Percentiles rank a stretch among this genome's conserved stretches.
phyloP scores from a whole-genome alignment of 371 early-diverging fungal species.

The Rhizopus arrhizus region DNA sequence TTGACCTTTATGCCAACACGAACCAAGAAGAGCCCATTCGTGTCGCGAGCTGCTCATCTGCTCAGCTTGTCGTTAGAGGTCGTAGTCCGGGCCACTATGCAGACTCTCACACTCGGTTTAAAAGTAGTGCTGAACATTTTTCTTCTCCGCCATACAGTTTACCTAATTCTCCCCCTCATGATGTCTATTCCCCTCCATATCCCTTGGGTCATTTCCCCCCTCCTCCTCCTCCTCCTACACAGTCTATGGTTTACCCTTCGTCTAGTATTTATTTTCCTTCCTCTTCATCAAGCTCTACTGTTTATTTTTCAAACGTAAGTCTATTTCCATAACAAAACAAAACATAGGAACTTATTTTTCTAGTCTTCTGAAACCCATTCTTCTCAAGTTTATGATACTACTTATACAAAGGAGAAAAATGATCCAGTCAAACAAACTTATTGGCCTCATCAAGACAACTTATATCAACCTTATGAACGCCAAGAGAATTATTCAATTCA shows the following conservation, averaged over 20 bases:
- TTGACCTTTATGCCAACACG: slow-evolving; percentile 66
- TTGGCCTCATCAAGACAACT: too few species aligned
- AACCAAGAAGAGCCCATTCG: slow-evolving; percentile 38
- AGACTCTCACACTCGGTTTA: slow-evolving; percentile 51
- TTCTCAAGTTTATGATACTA: too few species aligned
- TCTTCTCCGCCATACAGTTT: slow-evolving; percentile 25
- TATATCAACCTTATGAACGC: too few species aligned
- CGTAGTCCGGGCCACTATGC: slow-evolving; percentile 87
- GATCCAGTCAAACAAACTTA: too few species aligned
- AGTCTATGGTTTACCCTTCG: not conserved
- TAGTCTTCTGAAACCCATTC: too few species aligned
- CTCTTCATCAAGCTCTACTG: not conserved
- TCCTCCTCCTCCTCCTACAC: slow-evolving; percentile 3
- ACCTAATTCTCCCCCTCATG: slow-evolving; percentile 34
- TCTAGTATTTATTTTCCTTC: not conserved
- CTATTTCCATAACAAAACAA: not conserved
- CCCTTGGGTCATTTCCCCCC: slow-evolving; percentile 10
- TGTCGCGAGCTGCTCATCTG: slow-evolving; percentile 68
- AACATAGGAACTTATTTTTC: too few species aligned
- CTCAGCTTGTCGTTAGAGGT: slow-evolving; percentile 83
- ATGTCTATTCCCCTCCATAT: slow-evolving; percentile 36
- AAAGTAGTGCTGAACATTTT: slow-evolving; percentile 15
- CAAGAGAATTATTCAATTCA: too few species aligned
- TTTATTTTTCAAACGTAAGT: not conserved
- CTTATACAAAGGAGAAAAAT: too few species aligned